Conservation (phyloP, 805 yeast species). For the Clavispora fructus region DNA sequence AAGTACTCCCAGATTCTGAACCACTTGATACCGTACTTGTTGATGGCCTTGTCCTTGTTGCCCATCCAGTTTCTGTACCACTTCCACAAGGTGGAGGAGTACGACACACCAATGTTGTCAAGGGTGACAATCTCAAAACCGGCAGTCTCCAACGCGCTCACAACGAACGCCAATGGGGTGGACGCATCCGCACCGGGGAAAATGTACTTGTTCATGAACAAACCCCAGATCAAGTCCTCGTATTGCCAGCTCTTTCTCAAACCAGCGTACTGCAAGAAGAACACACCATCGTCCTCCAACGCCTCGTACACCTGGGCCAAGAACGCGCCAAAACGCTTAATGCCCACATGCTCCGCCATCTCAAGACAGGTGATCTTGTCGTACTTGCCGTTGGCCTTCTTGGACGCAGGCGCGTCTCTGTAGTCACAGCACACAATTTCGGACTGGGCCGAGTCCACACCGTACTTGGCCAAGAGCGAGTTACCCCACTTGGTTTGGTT, state of each 20-base stretch:
- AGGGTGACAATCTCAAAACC: conserved; percentile 82
- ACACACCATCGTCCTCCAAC: conserved; percentile 88
- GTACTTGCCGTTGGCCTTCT: conserved; percentile 45
- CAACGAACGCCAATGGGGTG: conserved; percentile 83
- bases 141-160: conserved; percentile 68
- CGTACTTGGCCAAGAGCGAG: conserved; percentile 60
- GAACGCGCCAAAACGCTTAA: conserved; percentile 73
- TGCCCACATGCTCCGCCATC: conserved; percentile 96
- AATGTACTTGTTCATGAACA: conserved; percentile 92
- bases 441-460: conserved; percentile 64
- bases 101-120: conserved; percentile 89
- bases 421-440: conserved; percentile 78
- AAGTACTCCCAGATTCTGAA: conserved; percentile 91
- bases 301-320: conserved; percentile 76
- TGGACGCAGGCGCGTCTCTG: conserved; percentile 80
- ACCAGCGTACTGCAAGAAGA: conserved; percentile 86
- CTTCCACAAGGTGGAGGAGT: conserved; percentile 85
- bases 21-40: conserved; percentile 86
- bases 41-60: conserved; percentile 68
- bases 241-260: conserved; percentile 90
- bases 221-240: conserved; percentile 91
- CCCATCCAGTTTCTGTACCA: conserved; percentile 95
- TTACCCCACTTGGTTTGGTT: conserved; percentile 92
- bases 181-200: conserved; percentile 98
- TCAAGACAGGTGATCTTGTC: conserved; percentile 87